phyloP scores from a whole-genome alignment of 2,329 filamentous ascomycete species.

The Talaromyces albobiverticillius region DNA sequence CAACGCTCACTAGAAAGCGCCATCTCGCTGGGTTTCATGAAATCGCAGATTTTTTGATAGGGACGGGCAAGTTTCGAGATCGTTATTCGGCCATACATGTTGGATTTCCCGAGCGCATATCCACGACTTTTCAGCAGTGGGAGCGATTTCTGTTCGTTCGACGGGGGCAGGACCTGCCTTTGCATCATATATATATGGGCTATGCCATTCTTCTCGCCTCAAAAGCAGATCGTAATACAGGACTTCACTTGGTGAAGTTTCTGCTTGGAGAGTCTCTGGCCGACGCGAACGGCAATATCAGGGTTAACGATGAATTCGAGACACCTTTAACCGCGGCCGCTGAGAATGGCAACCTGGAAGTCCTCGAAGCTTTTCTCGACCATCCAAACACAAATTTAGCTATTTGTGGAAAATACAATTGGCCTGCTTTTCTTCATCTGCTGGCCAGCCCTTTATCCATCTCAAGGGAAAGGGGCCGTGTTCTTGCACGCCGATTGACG shows the following conservation, averaged over 20 bases:
- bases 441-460: not conserved
- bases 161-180: constrained; percentile 7
- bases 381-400: constrained; percentile 10
- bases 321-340: constrained; percentile 14
- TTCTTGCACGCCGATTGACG: not conserved
- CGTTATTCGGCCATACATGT: not conserved
- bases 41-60: constrained; percentile 15
- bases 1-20: constrained; percentile 13
- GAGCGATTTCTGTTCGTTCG: constrained; percentile 15
- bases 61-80: constrained; percentile 9
- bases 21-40: constrained; percentile 14
- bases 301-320: constrained; percentile 9
- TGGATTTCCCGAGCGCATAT: constrained; percentile 3
- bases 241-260: not conserved
- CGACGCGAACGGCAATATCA: constrained; percentile 14
- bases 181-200: constrained; percentile 13
- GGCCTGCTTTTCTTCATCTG: constrained; percentile 2
- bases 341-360: constrained; percentile 14
- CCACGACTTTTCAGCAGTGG: constrained; percentile 13
- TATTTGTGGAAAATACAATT: constrained; percentile 11
- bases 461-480: not conserved
- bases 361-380: constrained; percentile 13
- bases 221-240: constrained; percentile 1
- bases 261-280: constrained; percentile 9
- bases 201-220: constrained; percentile 4